Base-by-base conservation (phyloP, 345 rosid genomes). In the Populus alba region DNA sequence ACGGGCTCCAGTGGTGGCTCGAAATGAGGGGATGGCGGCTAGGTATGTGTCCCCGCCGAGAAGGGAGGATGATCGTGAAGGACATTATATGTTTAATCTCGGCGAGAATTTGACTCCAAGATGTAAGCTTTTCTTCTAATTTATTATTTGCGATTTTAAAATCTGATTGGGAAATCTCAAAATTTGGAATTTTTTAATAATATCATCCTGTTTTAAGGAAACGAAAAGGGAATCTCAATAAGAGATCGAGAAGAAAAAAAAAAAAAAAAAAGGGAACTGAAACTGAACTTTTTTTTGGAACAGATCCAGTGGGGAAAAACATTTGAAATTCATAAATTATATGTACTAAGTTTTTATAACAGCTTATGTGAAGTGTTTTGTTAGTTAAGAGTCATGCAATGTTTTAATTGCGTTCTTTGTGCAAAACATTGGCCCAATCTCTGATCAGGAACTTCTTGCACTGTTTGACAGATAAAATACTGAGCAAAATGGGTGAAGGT, bases 401-500 rank as follows among this genome's bases (percentile, higher is more conserved):
- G 16, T 25, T 70, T 47, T 70, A 13, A 47, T 4, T 47, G 51
- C 16, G 16, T 47, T 47, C 17, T 12, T 15, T 47, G 5, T 47
- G 18, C 51, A 15, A 47, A 47, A 3, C 51, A 12, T 72, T 33
- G 45, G 45, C 45, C 45, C 41, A 2, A 12, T 75, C 17, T 63
- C 71, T 81, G 73, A 71, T 25, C 17, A 35, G n/a, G 29, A 29
- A 11, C 37, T 15, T 13, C 37, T 67, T 31, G 35, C 7, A 15
- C 9, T 81, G 31, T 59, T 74, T 70, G 75, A 66, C 86, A 91
- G 93, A 90, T 87, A 91, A 91, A 74, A 91, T 91, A 78, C 86
- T 89, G 65, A 82, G 94, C 88, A 87, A 90, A 85, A 90, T 91
- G 92, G 96, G 96, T 84, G 96, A 91, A 91, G 96, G 96, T 91